Conservation (phyloP, 2,329 filamentous ascomycete genomes). For the Rutstroemia sydowiana region DNA sequence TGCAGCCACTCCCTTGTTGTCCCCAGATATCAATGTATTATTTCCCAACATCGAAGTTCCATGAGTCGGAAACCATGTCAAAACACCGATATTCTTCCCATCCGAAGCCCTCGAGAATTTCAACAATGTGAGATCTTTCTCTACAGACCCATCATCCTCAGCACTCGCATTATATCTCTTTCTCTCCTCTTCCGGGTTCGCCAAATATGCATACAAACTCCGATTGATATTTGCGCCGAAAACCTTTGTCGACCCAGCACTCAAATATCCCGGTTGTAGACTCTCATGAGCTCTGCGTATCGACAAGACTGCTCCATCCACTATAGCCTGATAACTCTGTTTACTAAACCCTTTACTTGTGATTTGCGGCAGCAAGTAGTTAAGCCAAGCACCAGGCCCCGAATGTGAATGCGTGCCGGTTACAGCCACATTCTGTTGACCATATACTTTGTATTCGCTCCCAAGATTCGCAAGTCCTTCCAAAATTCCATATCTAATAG, state of each 20-base stretch:
- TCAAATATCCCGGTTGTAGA: conserved; percentile 58
- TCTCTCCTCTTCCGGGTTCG: conserved; percentile 74
- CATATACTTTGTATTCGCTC: conserved; percentile 65
- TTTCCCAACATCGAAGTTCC: conserved; percentile 87
- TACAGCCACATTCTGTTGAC: conserved; percentile 74
- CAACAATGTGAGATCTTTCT: conserved; percentile 74
- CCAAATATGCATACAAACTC: conserved; percentile 79
- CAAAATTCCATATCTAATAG: conserved; percentile 78
- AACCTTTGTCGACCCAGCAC: conserved; percentile 61
- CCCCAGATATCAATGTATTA: conserved; percentile 85
- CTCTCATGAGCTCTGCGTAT: conserved; percentile 74
- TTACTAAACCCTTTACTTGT: conserved; percentile 79
- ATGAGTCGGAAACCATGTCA: conserved; percentile 91
- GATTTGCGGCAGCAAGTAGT: conserved; percentile 88
- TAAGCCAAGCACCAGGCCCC: conserved; percentile 86
- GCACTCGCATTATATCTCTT: conserved; percentile 51
- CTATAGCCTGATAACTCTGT: conserved; percentile 83
- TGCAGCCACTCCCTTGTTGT: conserved; percentile 93
- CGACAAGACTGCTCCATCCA: conserved; percentile 75
- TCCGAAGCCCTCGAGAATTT: conserved; percentile 70
- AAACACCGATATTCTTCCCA: conserved; percentile 66
- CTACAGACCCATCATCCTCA: conserved; percentile 48
- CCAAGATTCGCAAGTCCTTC: conserved; percentile 65
- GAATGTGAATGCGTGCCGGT: conserved; percentile 92
- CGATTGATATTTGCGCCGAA: conserved; percentile 79